Evolutionary conservation across 352 stramenopile species (phyloP).

Genomic region (Globisporangium polare): DNA sequence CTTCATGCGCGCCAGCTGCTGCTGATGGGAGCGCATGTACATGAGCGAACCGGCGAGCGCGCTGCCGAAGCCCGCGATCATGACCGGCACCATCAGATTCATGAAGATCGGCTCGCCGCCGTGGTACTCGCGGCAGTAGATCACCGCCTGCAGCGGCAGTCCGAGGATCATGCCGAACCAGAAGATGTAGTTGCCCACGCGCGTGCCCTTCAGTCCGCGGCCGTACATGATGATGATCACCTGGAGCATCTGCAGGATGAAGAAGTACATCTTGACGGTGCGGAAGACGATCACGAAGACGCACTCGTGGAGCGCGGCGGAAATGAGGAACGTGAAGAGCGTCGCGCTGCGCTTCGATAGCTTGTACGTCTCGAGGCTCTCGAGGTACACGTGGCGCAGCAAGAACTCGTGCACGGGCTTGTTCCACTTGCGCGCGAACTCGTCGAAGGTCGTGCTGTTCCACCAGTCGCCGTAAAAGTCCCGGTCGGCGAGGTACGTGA

Average conservation of each 20-base stretch:
- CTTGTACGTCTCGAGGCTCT: constrained; percentile 73
- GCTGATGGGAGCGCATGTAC: constrained; percentile 28
- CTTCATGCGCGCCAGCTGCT: constrained; percentile 18
- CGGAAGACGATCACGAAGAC: constrained; percentile 95
- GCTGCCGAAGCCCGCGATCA: constrained; percentile 56
- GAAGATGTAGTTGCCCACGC: constrained; percentile 77
- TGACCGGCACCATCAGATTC: constrained; percentile 71
- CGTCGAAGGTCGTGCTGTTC: constrained; percentile 93
- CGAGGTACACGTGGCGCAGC: constrained; percentile 80
- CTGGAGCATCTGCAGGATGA: constrained; percentile 94
- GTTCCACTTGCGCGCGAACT: constrained; percentile 95
- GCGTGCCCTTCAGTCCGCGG: constrained; percentile 63
- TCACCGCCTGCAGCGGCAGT: constrained; percentile 61
- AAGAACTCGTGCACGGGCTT: constrained; percentile 96
- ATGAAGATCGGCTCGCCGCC: constrained; percentile 77
- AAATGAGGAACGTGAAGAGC: constrained; percentile 93
- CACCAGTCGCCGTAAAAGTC: constrained; percentile 98
- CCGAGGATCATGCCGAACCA: constrained; percentile 78
- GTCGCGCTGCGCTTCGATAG: constrained; percentile 71
- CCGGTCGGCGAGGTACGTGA: constrained; percentile 87
- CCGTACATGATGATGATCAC: constrained; percentile 89
- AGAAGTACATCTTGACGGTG: constrained; percentile 91
- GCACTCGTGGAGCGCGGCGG: constrained; percentile 93
- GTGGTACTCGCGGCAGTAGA: constrained; percentile 83
- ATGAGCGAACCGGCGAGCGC: constrained; percentile 46